Evolutionary conservation across 495 filamentous ascomycete species (phyloP), one percentile per base, ranked within the genome.

Genomic region (Trichocladium antarcticum): DNA sequence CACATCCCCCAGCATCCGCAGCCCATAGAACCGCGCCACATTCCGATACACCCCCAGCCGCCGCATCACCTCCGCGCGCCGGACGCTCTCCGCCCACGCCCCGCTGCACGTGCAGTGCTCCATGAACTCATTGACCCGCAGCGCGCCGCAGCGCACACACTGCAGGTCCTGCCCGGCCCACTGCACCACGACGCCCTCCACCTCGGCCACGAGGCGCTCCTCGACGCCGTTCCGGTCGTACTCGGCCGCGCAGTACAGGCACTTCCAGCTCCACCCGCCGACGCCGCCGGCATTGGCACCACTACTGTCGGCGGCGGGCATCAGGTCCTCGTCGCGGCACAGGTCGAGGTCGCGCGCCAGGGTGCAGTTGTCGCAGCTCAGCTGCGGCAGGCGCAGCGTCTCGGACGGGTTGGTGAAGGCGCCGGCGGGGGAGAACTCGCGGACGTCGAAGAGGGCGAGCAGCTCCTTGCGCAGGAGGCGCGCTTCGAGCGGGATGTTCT

Each of bases 81-180:
- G 74, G 45, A 89, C 67, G 21, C 78, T 88, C 50, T 77, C 77
- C 14, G 68, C 74, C 92, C 92, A 98, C 37, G 68, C 73, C 6
- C 93, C 90, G 42, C 84, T 83, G 69, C 92, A 98, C 21, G 82
- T 83, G 64, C 92, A 98, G 67, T 97, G 90, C 66, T 97, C 92
- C 81, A 89, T 84, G 61, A 97, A 93, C 57, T 95, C 92, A 68
- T 92, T 96, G 35, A 84, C 74, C 64, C 88, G 74, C 29, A 86
- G 54, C 39, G 70, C 68, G 6, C 69, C 67, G 61, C 84, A 88
- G 58, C 80, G 79, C 27, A 60, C 72, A 53, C 92, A 98, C 62
- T 87, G 88, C 38, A 97, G 67, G 64, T 98, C 92, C 72, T 97
- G 92, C 19, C 80, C 84, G 49, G 78, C 76, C 87, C 94, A 97